Conservation (phyloP, 2,329 filamentous ascomycete species). For the Daldinia eschscholtzii region DNA sequence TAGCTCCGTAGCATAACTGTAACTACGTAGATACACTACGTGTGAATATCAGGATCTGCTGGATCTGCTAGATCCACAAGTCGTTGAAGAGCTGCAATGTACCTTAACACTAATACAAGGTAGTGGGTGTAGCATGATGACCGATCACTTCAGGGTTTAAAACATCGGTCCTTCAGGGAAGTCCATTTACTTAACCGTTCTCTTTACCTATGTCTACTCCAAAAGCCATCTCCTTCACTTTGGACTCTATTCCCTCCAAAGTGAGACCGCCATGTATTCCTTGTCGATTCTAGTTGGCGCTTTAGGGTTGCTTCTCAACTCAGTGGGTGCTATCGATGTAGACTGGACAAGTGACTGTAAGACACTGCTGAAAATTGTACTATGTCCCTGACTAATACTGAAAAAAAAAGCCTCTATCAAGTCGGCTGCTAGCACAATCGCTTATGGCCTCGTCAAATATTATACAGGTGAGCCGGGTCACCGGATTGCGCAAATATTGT, state of each 20-base stretch:
- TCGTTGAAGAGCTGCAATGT: slow-evolving; percentile 16
- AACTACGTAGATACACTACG: not conserved
- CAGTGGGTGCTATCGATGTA: slow-evolving; percentile 35
- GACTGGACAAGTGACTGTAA: slow-evolving; percentile 39
- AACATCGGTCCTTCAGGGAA: slow-evolving; percentile 25
- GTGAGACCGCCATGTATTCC: slow-evolving; percentile 28
- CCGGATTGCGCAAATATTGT: not conserved
- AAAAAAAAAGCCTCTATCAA: slow-evolving; percentile 38
- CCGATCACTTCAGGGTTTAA: slow-evolving; percentile 26
- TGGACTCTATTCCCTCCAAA: slow-evolving; percentile 19
- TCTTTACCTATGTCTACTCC: not conserved
- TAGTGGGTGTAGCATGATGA: slow-evolving; percentile 14
- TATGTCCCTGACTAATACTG: slow-evolving; percentile 22
- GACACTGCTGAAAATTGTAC: not conserved
- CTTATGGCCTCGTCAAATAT: slow-evolving; percentile 42
- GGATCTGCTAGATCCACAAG: slow-evolving; percentile 28
- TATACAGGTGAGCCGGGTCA: slow-evolving; percentile 36
- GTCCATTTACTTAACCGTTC: slow-evolving; percentile 24
- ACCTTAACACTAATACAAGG: not conserved
- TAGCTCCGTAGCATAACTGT: not conserved
- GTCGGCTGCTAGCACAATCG: slow-evolving; percentile 41
- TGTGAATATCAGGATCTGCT: slow-evolving; percentile 22
- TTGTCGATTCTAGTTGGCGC: slow-evolving; percentile 20
- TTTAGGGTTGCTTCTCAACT: slow-evolving; percentile 33
- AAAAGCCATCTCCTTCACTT: slow-evolving; percentile 14